These are phyloP conservation scores for Micractinium sp. DNA, from an alignment of 139 green algal genomes.

Conservation along the genomic window DNA sequence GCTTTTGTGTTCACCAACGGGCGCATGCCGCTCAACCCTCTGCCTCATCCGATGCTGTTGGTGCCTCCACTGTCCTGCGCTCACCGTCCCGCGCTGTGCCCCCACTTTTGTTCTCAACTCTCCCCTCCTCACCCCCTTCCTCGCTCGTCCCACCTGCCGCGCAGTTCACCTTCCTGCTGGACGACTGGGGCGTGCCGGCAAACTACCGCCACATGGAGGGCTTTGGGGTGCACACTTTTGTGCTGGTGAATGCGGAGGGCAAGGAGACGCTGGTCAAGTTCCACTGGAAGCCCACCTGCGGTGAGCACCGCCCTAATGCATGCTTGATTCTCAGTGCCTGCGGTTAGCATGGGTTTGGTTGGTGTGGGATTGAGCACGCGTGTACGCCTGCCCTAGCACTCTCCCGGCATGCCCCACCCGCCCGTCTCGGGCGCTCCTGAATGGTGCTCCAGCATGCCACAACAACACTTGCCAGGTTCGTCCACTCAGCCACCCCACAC, in stretches of 20 bases:
- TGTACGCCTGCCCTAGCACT: too few species aligned
- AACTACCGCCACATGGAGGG: constrained; percentile 94
- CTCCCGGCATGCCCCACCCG: too few species aligned
- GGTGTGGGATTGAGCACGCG: too few species aligned
- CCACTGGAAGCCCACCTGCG: constrained; percentile 94
- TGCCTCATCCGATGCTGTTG: constrained; percentile 10
- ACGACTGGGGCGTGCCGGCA: constrained; percentile 90
- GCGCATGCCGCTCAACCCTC: constrained; percentile 92
- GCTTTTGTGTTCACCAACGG: constrained; percentile 90
- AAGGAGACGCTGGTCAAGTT: constrained; percentile 94
- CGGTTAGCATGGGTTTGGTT: too few species aligned
- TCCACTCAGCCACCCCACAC: not conserved
- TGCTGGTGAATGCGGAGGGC: constrained; percentile 84
- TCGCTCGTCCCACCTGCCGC: not conserved
- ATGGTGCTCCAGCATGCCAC: not conserved
- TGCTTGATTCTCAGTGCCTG: too few species aligned
- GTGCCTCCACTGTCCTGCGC: too few species aligned
- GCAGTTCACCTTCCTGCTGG: constrained; percentile 93
- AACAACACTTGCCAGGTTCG: not conserved
- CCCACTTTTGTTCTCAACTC: too few species aligned
- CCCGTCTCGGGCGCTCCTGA: too few species aligned
- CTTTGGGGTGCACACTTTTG: constrained; percentile 98
- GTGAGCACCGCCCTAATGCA: too few species aligned
- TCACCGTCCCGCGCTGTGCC: too few species aligned
- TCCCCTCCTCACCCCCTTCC: not conserved